phyloP scores from a whole-genome alignment of 495 filamentous ascomycete genomes.

The Penicillium daleae region DNA sequence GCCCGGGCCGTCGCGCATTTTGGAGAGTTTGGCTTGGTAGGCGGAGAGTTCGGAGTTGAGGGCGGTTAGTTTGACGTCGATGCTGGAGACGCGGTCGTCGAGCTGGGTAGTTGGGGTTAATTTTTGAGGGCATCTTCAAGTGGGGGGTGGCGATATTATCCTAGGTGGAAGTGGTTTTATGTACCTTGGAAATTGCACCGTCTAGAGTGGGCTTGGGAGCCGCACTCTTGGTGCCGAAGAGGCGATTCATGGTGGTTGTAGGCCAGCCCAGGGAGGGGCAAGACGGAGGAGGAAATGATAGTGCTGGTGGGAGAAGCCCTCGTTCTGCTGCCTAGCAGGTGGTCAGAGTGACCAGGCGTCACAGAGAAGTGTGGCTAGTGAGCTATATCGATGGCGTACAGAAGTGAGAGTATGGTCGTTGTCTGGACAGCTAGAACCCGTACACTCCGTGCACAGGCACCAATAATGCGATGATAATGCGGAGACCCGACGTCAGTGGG shows the following conservation, averaged over 20 bases:
- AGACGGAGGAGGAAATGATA: not conserved
- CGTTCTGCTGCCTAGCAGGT: conserved; percentile 2
- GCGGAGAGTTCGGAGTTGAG: conserved; percentile 88
- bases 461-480: conserved; percentile 21
- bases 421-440: not conserved
- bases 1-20: conserved; percentile 96
- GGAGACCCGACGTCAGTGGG: conserved; percentile 29
- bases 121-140: not conserved
- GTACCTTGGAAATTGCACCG: conserved; percentile 81
- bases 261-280: not conserved
- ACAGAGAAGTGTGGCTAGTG: not conserved
- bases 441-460: not conserved
- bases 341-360: not conserved
- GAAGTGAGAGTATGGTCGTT: not conserved
- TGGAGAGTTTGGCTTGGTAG: conserved; percentile 84
- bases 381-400: not conserved
- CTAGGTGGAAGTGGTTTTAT: conserved; percentile 6
- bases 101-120: conserved; percentile 50
- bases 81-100: conserved; percentile 81
- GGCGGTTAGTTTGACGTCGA: conserved; percentile 93
- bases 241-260: conserved; percentile 79
- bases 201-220: conserved; percentile 90
- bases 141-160: not conserved
- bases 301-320: not conserved
- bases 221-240: conserved; percentile 88